Evolutionary conservation across 306 rosid species (phyloP).

Genomic region (Prunus salicina): DNA sequence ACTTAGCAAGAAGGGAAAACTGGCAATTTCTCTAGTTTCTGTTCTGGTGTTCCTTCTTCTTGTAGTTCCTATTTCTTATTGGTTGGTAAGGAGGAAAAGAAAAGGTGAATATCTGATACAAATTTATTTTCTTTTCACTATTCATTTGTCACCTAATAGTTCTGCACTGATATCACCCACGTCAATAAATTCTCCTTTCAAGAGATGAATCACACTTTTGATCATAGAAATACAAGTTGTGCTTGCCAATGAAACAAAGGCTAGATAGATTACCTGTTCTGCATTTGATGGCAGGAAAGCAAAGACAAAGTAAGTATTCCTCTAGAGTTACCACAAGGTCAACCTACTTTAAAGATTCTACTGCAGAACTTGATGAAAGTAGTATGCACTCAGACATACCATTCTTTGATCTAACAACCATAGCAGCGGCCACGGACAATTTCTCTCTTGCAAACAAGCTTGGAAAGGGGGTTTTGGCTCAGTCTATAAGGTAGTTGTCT

Average conservation of each 20-base stretch:
- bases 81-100: slow-evolving; percentile 9
- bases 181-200: too few relatives aligned
- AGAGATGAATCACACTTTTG: too few relatives aligned
- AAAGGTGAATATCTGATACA: slow-evolving; percentile 8
- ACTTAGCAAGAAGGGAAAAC: not conserved
- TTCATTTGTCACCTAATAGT: too few relatives aligned
- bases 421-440: slow-evolving; percentile 49
- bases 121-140: not conserved
- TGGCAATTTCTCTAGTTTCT: not conserved
- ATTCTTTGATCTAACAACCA: slow-evolving; percentile 29
- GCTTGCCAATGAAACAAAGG: too few relatives aligned
- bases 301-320: not conserved
- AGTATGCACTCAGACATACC: slow-evolving; percentile 29
- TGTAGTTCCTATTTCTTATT: not conserved
- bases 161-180: too few relatives aligned
- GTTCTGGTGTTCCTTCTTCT: not conserved
- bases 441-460: slow-evolving; percentile 45
- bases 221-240: too few relatives aligned
- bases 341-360: not conserved
- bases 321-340: not conserved
- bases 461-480: slow-evolving; percentile 63
- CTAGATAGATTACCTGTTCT: too few relatives aligned
- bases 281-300: too few relatives aligned
- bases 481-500: slow-evolving; percentile 43
- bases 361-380: not conserved